Percentiles rank a stretch among this genome's conserved stretches.
Evolutionary conservation across 352 stramenopile genomes (phyloP).

Genomic region (Phytophthora syringae): DNA sequence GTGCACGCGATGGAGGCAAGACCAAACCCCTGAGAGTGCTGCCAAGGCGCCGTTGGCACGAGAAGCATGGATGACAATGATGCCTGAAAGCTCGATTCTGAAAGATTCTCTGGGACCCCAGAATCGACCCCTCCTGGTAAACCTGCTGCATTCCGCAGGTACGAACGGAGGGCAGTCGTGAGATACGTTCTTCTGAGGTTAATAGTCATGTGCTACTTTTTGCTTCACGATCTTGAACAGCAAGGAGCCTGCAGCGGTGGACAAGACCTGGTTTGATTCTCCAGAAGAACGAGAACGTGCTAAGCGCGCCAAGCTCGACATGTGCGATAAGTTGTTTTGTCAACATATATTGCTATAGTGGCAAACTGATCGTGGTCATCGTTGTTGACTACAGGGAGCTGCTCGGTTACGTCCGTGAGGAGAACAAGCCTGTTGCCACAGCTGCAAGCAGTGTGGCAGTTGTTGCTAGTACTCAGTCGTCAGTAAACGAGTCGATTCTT

Average conservation of each 20-base stretch:
- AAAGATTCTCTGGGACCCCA: constrained; percentile 73
- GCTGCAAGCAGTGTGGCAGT: constrained; percentile 21
- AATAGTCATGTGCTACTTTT: constrained; percentile 11
- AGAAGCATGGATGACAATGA: constrained; percentile 89
- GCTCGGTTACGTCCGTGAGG: constrained; percentile 79
- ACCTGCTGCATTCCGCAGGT: constrained; percentile 66
- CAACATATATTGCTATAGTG: not conserved
- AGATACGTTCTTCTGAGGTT: not conserved
- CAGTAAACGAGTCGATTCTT: constrained; percentile 74
- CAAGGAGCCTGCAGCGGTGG: constrained; percentile 75
- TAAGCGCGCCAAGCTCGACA: constrained; percentile 81
- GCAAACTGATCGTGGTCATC: constrained; percentile 9
- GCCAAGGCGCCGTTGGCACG: constrained; percentile 36
- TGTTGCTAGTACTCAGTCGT: constrained; percentile 9
- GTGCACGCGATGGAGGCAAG: constrained; percentile 21
- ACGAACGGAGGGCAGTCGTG: not conserved
- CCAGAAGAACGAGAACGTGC: constrained; percentile 84
- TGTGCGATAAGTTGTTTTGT: constrained; percentile 46
- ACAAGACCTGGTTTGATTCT: constrained; percentile 84
- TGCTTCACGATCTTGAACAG: constrained; percentile 32
- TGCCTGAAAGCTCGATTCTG: constrained; percentile 78
- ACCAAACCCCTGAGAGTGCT: constrained; percentile 14
- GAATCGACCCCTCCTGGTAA: constrained; percentile 60
- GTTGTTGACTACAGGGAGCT: constrained; percentile 57
- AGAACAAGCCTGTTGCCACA: constrained; percentile 56